Percentiles rank a stretch among this genome's conserved stretches.
phyloP scores from a whole-genome alignment of 768 basidiomycete species.

The Daedaleopsis nitida region DNA sequence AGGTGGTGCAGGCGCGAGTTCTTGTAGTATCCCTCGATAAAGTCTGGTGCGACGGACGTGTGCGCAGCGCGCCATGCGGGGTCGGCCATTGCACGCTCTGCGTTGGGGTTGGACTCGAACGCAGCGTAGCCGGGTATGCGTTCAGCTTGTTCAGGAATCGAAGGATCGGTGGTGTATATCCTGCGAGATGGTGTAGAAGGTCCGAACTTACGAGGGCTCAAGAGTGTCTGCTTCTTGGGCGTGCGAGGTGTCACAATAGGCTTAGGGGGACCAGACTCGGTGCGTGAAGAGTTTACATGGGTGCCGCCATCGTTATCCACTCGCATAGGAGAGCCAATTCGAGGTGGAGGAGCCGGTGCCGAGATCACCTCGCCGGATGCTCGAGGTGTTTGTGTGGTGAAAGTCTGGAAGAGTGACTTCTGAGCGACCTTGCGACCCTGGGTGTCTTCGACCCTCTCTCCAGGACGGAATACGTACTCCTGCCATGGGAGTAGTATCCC shows the following conservation, averaged over 20 bases:
- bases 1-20: conserved; percentile 94
- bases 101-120: conserved; percentile 67
- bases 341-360: background rate
- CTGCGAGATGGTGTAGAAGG: conserved; percentile 22
- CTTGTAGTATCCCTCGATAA: conserved; percentile 70
- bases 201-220: conserved; percentile 4
- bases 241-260: conserved; percentile 10
- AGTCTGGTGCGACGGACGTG: conserved; percentile 84
- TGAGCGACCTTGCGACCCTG: conserved; percentile 51
- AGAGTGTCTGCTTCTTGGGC: conserved; percentile 18
- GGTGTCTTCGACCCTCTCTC: conserved; percentile 46
- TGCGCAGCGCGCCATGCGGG: conserved; percentile 86
- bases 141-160: conserved; percentile 43
- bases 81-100: conserved; percentile 78
- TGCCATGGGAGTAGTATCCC: conserved; percentile 79
- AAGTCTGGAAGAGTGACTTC: conserved; percentile 31
- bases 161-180: conserved; percentile 46
- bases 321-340: background rate
- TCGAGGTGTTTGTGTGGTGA: conserved; percentile 15
- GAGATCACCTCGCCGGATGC: background rate
- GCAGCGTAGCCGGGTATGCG: conserved; percentile 67
- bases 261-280: conserved; percentile 7
- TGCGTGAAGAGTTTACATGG: background rate
- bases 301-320: background rate
- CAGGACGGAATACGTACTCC: conserved; percentile 62